Evolutionary conservation across 2,329 filamentous ascomycete species (phyloP).

Genomic region (Xylariaceae sp.): DNA sequence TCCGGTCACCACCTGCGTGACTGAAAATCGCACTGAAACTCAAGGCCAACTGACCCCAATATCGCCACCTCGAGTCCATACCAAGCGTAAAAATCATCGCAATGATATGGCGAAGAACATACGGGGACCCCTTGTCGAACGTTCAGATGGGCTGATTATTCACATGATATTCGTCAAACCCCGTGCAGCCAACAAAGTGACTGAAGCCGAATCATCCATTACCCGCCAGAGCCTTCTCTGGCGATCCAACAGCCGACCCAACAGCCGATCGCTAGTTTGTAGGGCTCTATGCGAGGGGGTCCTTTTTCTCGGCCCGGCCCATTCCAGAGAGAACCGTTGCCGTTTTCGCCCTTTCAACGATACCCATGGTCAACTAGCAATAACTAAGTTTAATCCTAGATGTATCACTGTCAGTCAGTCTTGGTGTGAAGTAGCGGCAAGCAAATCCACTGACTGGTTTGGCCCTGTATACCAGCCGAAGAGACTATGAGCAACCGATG

Average conservation of each 20-base stretch:
- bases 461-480: background rate
- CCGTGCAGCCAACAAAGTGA: slow-evolving; percentile 3
- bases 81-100: background rate
- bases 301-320: background rate
- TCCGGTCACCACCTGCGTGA: background rate
- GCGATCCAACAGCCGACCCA: background rate
- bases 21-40: background rate
- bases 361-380: background rate
- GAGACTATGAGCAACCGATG: background rate
- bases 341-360: background rate
- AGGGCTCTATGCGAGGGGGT: background rate
- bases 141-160: background rate
- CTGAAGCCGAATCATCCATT: background rate
- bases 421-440: background rate
- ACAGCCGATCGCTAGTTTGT: background rate
- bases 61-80: background rate
- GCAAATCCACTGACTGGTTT: background rate
- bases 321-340: background rate
- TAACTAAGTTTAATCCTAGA: slow-evolving; percentile 5
- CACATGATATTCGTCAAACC: background rate
- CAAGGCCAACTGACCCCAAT: background rate
- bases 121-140: background rate
- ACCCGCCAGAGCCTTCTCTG: background rate
- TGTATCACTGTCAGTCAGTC: too few relatives aligned
- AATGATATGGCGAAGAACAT: slow-evolving; percentile 3